Base-by-base conservation (phyloP, 2,329 filamentous ascomycete genomes). In the Myriangium duriaei region DNA sequence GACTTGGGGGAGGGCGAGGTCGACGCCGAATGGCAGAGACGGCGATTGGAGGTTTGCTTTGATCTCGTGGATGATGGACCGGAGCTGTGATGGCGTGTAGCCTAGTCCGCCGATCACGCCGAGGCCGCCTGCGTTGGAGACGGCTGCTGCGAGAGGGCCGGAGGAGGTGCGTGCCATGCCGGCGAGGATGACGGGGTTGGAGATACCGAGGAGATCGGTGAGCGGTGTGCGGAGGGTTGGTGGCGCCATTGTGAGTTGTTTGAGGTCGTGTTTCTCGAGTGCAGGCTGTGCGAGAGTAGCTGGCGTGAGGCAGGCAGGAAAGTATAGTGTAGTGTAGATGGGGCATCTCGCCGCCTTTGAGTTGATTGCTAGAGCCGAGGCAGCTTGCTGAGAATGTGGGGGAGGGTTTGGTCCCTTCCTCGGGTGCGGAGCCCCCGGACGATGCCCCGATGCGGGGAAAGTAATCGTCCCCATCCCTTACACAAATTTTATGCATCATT, bases 91-190 rank as follows among this genome's bases (percentile, higher is more conserved):
- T 1, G 81, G 81, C 46, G 73, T 86, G 67, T 76, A 91, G 62
- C 70, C 77, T 62, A 74, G 59, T 1, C 70, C 70, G 19, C 70
- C 70, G 43, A 78, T 71, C 14, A 71, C 71, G 45, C 74, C 74
- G 7, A 93, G 74, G 0, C 85, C 86, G 45, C 86, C 86, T 1
- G 85, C 83, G 55, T 92, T 92, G 54, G 81, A 91, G 26, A 93
- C 84, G 4, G 85, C 84, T 3, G 85, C 85, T 5, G 84, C 85
- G 32, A 93, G 76, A 12, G 69, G 70, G 0, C 80, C 83, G 42
- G 80, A 79, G 0, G 82, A 87, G 7, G 82, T 83, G 45, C 81
- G 76, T 2, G 88, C 87, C 88, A 96, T 96, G 51, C 88, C 88
- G 21, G 88, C 88, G 13, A 95, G 81, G 48, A 95, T 67, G 58